Percentiles rank a stretch among this genome's conserved stretches.
Evolutionary conservation across 2,329 filamentous ascomycete species (phyloP).

Genomic region (Stromatinia cepivora): DNA sequence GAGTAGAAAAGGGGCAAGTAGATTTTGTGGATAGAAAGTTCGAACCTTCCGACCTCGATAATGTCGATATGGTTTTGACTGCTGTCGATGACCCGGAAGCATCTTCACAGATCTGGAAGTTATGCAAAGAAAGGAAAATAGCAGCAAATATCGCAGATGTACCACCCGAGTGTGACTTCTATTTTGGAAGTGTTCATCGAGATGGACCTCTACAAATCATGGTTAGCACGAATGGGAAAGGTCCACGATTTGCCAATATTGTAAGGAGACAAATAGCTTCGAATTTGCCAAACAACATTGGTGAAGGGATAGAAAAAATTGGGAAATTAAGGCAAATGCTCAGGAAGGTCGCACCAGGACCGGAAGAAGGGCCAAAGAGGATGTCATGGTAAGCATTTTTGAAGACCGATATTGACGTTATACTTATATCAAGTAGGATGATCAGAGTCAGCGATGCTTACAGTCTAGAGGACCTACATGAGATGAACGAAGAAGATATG

Average conservation of each 20-base stretch:
- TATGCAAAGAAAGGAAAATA: conserved; percentile 82
- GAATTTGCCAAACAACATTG: conserved; percentile 73
- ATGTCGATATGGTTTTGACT: conserved; percentile 84
- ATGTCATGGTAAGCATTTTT: conserved; percentile 74
- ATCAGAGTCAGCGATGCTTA: conserved; percentile 86
- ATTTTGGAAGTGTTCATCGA: conserved; percentile 93
- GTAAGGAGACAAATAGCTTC: conserved; percentile 80
- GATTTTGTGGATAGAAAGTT: conserved; percentile 81
- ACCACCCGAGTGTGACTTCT: conserved; percentile 95
- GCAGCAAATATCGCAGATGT: conserved; percentile 97
- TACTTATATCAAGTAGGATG: conserved; percentile 65
- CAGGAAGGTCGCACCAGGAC: conserved; percentile 70
- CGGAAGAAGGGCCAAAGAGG: conserved; percentile 75
- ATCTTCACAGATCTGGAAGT: conserved; percentile 88
- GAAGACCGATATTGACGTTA: conserved; percentile 20
- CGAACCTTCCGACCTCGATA: conserved; percentile 82
- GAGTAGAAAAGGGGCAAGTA: conserved; percentile 73
- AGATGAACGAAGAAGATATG: conserved; percentile 83
- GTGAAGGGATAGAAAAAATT: conserved; percentile 81
- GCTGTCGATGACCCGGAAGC: conserved; percentile 91
- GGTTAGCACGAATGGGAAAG: conserved; percentile 98
- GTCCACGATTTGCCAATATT: conserved; percentile 84
- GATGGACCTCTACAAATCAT: conserved; percentile 96
- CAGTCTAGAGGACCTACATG: conserved; percentile 79
- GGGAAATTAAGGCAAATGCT: conserved; percentile 78